A percentile compares a stretch with the other conserved stretches of the same genome.
phyloP scores from a whole-genome alignment of 805 yeast species.

The Peterozyma xylosa region DNA sequence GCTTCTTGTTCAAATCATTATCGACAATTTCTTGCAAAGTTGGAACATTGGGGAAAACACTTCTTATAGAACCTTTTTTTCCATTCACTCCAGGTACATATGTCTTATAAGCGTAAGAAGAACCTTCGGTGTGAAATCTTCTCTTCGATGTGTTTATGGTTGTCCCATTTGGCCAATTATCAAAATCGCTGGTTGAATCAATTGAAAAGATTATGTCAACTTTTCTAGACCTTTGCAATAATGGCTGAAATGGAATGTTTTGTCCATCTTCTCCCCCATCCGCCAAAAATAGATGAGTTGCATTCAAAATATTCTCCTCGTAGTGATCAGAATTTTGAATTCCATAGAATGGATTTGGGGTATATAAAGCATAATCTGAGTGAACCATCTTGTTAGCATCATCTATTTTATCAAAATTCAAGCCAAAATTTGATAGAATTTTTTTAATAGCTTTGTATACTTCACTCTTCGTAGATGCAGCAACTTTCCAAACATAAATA shows the following conservation, averaged over 20 bases:
- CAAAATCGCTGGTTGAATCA: conserved; percentile 42
- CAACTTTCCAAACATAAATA: conserved; percentile 35
- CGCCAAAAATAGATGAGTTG: conserved; percentile 12
- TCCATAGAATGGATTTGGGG: conserved; percentile 56
- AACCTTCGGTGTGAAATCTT: conserved; percentile 15
- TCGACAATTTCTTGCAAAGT: conserved; percentile 17
- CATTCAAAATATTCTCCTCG: conserved; percentile 14
- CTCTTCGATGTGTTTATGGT: conserved; percentile 31
- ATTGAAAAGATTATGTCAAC: conserved; percentile 32
- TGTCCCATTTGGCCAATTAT: conserved; percentile 56
- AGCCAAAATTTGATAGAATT: conserved; percentile 35
- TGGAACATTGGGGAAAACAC: conserved; percentile 31
- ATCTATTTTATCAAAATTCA: conserved; percentile 23
- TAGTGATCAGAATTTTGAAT: conserved; percentile 5
- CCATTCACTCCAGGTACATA: conserved; percentile 5
- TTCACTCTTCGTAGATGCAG: conserved; percentile 21
- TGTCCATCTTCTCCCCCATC: conserved; percentile 47
- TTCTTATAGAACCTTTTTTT: conserved; percentile 6
- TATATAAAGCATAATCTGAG: conserved; percentile 52
- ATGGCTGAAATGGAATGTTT: conserved; percentile 39
- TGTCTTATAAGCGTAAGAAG: background rate
- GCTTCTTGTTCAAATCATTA: conserved; percentile 16
- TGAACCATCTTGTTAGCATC: conserved; percentile 21
- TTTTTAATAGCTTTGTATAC: conserved; percentile 26
- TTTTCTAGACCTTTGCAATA: conserved; percentile 25